Base-by-base conservation (phyloP, 805 yeast species). In the Candida pseudoglaebosa region DNA sequence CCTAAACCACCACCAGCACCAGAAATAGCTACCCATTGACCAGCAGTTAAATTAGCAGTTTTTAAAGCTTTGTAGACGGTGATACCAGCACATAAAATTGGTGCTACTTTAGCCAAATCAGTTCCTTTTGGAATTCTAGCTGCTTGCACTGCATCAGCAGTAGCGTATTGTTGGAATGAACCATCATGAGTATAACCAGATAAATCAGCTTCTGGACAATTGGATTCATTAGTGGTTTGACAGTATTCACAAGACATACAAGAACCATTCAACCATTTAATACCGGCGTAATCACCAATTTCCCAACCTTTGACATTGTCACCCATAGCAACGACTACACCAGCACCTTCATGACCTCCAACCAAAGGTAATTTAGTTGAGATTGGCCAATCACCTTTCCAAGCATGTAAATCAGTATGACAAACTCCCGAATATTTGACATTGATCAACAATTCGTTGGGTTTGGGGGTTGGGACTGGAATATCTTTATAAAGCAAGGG, bases 1-100 rank as follows among this genome's bases (percentile, higher is more conserved):
- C 90, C 91, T 61, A 83, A 73, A 56, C 91, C 90, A 61, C 90
- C 90, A 61, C 79, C 85, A 45, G 88, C 89, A 67, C 91, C 90
- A 41, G 87, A 78, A 43, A 83, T 69, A 44, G 79, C 77, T 48
- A 81, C 84, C 82, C 83, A 82, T 61, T 83, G 78, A 56, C 91
- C 89, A 16, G 89, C 70, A 35, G 47, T 45, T 42, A 75, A 56
- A 38, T 67, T 59, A 38, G 84, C 82, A 36, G 78, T 71, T 66
- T 78, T 78, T 54, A 79, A 65, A 9, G 83, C 84, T 67, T 78
- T 78, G 77, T 77, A 79, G 32, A 76, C 84, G 36, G 84, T 79
- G 53, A 80, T 71, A 65, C 82, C 82, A 34, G 82, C 82, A 66
- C 84, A 79, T 59, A 79, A 66, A 52, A 79, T 72, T 46, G 84